A percentile compares a stretch with the other conserved stretches of the same genome.
Evolutionary conservation across 208 protist species (phyloP).

Genomic region (Trypanosoma lewisi): DNA sequence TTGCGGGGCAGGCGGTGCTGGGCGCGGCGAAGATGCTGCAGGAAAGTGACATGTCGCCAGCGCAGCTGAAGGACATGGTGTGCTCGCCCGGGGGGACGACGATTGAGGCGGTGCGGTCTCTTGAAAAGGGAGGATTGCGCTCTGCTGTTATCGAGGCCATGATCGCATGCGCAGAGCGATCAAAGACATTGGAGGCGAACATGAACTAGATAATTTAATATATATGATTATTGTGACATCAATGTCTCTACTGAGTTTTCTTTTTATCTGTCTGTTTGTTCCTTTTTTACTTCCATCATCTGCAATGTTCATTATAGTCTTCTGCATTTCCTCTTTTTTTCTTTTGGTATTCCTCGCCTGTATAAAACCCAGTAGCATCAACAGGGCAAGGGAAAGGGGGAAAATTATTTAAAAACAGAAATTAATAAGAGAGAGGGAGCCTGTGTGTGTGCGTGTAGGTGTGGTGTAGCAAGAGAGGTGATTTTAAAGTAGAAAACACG

Average conservation of each 20-base stretch:
- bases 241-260: neutral
- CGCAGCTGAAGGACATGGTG: constrained; percentile 91
- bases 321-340: no score
- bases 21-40: constrained; percentile 92
- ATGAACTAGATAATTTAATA: constrained; percentile 22
- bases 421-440: no score
- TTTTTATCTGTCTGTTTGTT: constrained; percentile 20
- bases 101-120: constrained; percentile 91
- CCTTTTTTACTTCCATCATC: no score
- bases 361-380: no score
- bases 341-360: neutral
- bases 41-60: constrained; percentile 58
- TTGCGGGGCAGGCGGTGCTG: constrained; percentile 92
- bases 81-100: constrained; percentile 95
- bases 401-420: no score
- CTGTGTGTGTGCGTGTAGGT: no score
- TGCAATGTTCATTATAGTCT: no score
- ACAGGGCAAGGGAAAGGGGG: no score
- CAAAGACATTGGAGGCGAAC: constrained; percentile 71
- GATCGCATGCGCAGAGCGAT: constrained; percentile 85
- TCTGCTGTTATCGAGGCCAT: constrained; percentile 93
- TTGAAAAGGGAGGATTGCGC: constrained; percentile 91
- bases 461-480: no score
- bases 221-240: neutral
- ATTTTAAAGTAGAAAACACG: no score